Base-by-base conservation (phyloP, 2,329 filamentous ascomycete genomes). In the Fusarium pseudoanthophilum region DNA sequence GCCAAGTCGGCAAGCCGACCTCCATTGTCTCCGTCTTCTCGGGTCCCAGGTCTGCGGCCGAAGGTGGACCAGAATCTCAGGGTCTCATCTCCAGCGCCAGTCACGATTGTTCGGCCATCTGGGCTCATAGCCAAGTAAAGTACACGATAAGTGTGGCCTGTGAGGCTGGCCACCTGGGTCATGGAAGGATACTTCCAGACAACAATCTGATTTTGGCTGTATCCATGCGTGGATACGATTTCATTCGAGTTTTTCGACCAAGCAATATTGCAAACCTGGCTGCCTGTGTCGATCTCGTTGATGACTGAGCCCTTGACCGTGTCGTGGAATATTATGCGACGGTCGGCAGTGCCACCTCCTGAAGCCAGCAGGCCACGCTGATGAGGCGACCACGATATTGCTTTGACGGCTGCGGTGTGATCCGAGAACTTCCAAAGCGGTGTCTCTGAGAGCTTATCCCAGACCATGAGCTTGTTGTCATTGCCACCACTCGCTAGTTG, bases 111-210 rank as follows among this genome's bases (percentile, higher is more conserved):
- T 76, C 95, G 91, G 24, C 96, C 96, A 79, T 98, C 95, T 3
- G 96, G 96, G 79, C 95, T 98, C 95, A 98, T 98, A 37, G 95
- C 95, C 59, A 99, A 87, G 81, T 98, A 99, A 7, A 99, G 87
- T 18, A 99, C 96, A 79, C 96, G 92, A 83, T 97, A 98, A 3
- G 96, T 99, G 82, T 99, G 96, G 1, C 96, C 96, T 0, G 96
- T 99, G 51, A 99, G 86, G 75, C 94, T 97, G 45, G 94, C 95
- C 14, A 99, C 95, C 81, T 98, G 96, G 55, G 94, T 94, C 96
- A 99, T 98, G 75, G 92, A 95, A 3, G 96, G 96, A 80, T 99
- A 99, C 80, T 99, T 99, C 96, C 96, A 99, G 62, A 99, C 94
- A 42, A 98, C 95, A 77, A 99, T 98, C 82, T 98, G 96, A 81